These are phyloP conservation scores for Pontederia crassipes DNA, from an alignment of 176 grass and related monocot genomes.

Conservation along the genomic window DNA sequence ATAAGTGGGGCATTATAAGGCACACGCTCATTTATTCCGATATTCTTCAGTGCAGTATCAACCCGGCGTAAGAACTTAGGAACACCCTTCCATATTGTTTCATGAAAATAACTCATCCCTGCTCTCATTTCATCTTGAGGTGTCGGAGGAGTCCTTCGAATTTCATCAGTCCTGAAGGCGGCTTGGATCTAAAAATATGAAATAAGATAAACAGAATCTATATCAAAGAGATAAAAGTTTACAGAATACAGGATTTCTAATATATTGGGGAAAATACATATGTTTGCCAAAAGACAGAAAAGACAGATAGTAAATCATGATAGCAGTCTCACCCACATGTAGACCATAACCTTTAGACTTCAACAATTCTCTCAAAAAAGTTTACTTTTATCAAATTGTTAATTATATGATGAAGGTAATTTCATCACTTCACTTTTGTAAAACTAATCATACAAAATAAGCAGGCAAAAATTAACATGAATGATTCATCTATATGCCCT, in stretches of 20 bases:
- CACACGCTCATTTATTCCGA: constrained; percentile 77
- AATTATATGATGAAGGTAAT: too few relatives aligned
- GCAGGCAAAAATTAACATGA: too few relatives aligned
- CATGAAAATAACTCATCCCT: constrained; percentile 98
- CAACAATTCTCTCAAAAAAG: too few relatives aligned
- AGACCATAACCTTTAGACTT: too few relatives aligned
- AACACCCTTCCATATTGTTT: constrained; percentile 98
- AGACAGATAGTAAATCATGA: too few relatives aligned
- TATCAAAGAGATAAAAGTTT: background rate
- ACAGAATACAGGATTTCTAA: background rate
- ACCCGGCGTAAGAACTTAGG: constrained; percentile 83
- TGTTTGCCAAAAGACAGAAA: too few relatives aligned
- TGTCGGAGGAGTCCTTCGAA: constrained; percentile 69
- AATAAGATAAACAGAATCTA: background rate
- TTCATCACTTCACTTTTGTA: too few relatives aligned
- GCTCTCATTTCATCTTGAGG: constrained; percentile 93
- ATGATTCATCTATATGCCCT: too few relatives aligned
- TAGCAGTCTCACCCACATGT: too few relatives aligned
- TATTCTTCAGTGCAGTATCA: constrained; percentile 92
- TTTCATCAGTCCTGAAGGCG: constrained; percentile 94
- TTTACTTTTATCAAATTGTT: too few relatives aligned
- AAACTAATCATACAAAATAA: too few relatives aligned
- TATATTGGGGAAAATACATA: too few relatives aligned
- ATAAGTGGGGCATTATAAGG: constrained; percentile 93
- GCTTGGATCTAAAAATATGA: constrained; percentile 62